Conservation (phyloP, 2,329 filamentous ascomycete species). For the Corinectria fuckeliana region DNA sequence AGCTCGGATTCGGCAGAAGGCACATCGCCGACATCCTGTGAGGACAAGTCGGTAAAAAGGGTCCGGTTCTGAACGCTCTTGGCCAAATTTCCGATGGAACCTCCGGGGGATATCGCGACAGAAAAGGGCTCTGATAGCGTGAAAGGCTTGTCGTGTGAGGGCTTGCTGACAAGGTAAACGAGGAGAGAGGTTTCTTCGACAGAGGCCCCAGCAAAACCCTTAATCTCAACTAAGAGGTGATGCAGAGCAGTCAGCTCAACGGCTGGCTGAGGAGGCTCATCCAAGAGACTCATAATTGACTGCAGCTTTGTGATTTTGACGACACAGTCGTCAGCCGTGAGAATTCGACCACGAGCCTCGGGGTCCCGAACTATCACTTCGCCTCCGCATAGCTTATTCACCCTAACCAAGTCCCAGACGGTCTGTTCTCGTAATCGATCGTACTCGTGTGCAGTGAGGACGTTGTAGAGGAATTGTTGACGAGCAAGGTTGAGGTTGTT, state of each 20-base stretch:
- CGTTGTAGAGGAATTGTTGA: slow-evolving; percentile 91
- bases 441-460: slow-evolving; percentile 87
- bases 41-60: slow-evolving; percentile 84
- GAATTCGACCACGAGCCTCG: slow-evolving; percentile 77
- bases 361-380: slow-evolving; percentile 96
- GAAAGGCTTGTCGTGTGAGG: slow-evolving; percentile 65
- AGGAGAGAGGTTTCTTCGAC: slow-evolving; percentile 78
- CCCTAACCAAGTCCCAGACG: slow-evolving; percentile 92
- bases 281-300: slow-evolving; percentile 92
- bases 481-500: slow-evolving; percentile 83
- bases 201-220: slow-evolving; percentile 78
- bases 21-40: slow-evolving; percentile 72
- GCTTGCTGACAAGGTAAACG: slow-evolving; percentile 78
- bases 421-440: slow-evolving; percentile 82
- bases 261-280: slow-evolving; percentile 75
- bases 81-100: slow-evolving; percentile 69
- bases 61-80: slow-evolving; percentile 77
- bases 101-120: slow-evolving; percentile 77
- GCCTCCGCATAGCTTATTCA: slow-evolving; percentile 92
- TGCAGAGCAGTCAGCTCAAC: slow-evolving; percentile 76
- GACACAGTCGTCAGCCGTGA: slow-evolving; percentile 92
- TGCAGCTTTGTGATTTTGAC: slow-evolving; percentile 91
- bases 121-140: slow-evolving; percentile 84
- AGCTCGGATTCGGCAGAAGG: slow-evolving; percentile 72
- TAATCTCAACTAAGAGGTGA: slow-evolving; percentile 83